Evolutionary conservation across 176 grass and related monocot species (phyloP), one percentile per base, ranked within the genome.

Genomic region (Pontederia paniculata): DNA sequence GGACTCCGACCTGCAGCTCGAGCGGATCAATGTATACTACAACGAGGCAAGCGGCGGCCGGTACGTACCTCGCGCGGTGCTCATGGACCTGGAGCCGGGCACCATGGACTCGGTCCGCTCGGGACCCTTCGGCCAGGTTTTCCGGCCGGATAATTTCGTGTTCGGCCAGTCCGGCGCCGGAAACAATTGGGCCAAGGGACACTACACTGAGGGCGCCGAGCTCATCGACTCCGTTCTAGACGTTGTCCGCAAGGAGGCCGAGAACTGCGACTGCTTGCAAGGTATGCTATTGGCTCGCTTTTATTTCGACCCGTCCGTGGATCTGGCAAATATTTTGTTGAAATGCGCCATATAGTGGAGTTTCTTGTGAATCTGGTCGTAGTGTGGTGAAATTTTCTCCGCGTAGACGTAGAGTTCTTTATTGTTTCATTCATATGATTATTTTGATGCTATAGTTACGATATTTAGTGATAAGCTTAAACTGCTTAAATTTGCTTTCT

Each of bases 31-130:
- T 17, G 62, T 65, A 8, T 65, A 65, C 45, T 65, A 50, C 9
- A 65, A 65, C 47, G 62, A 65, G 62, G 62, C 62, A 19, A 65
- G 62, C 14, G 62, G 62, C 8, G 15, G 62, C 9, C 62, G 62
- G 3, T 65, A 50, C 22, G 62, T 65, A 8, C 62, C 62, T 10
- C 62, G 62, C 16, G 62, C 62, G 13, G 62, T 65, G 62, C 62
- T 65, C 15, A 65, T 65, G 62, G 62, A 65, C 50, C 62, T 65
- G 44, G 62, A 65, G 46, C 62, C 62, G 1, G 62, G 62, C 22
- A 65, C 62, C 22, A 65, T 65, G 62, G 62, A 65, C n/a, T 65
- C 62, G 7, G 62, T 65, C 14, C 48, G 62, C 48, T 65, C 62
- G 22, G 62, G 62, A 1, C 62, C 47, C 23, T 50, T 65, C 48